Base-by-base conservation (phyloP, 345 rosid species). In the Euphorbia peplus region DNA sequence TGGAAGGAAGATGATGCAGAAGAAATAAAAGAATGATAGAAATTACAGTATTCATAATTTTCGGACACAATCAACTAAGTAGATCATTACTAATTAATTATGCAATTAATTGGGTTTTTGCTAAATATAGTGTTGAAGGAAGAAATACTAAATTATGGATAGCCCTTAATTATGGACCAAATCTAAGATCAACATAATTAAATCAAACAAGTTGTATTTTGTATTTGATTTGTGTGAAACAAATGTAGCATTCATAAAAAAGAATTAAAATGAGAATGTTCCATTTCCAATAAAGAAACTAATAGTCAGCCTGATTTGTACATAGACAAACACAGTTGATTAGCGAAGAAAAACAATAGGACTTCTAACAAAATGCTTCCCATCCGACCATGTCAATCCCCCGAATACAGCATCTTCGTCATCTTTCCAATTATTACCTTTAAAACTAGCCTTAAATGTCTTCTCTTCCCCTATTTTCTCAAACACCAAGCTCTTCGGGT, bases 381-480 rank as follows among this genome's bases (percentile, higher is more conserved):
- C 88, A 64, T 86, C 85, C 0, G 83, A 66, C 93, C 90, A 86
- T 4, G 48, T 60, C 70, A 88, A 53, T 9, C 32, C 22, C 9
- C 93, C 93, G 35, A 84, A 84, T 2, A 13, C 67, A 69, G 71
- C 80, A 3, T 57, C 66, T 4, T 0, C n/a, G 1, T 19, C 66
- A 57, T 60, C 6, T 8, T 8, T 15, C 19, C 6, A 2, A 18
- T 18, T n/a, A n/a, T 16, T 47, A 9, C 69, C 41, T 66, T 72
- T 70, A 4, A 85, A 39, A 0, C 15, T 69, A 26, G 85, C 78
- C 64, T 70, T 37, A 46, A 86, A 86, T 58, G 30, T 56, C 82
- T 81, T 78, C 76, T 78, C 82, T 54, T 83, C 86, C 0, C 83
- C 85, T 0, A 0, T 4, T 70, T 68, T 78, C 22, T 25, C 14